phyloP scores from a whole-genome alignment of 2,329 filamentous ascomycete species.

The Drechmeria coniospora region DNA sequence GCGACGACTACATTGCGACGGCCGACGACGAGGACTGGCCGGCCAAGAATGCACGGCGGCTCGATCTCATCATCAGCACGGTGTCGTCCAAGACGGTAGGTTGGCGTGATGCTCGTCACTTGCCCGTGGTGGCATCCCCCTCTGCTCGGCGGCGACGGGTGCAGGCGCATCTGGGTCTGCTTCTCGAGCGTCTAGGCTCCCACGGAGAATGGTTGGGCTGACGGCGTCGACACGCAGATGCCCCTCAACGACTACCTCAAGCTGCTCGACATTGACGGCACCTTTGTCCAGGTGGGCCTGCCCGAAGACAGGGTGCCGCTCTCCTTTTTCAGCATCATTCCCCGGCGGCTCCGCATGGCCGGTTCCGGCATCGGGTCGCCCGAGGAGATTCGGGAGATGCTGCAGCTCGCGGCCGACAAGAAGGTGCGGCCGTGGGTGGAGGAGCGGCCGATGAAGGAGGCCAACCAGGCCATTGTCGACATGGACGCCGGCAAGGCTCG shows the following conservation, averaged over 20 bases:
- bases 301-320: conserved; percentile 9
- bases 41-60: conserved; percentile 29
- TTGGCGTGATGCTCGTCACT: not conserved
- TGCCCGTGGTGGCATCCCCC: not conserved
- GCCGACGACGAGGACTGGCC: conserved; percentile 38
- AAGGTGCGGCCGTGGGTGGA: conserved; percentile 41
- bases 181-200: too few relatives aligned
- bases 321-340: conserved; percentile 31
- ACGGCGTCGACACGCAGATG: conserved; percentile 22
- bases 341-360: conserved; percentile 33
- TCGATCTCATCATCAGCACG: conserved; percentile 46
- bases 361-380: conserved; percentile 33
- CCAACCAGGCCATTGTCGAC: conserved; percentile 40
- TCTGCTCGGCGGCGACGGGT: not conserved
- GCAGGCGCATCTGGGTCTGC: too few relatives aligned
- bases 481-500: conserved; percentile 37
- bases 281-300: conserved; percentile 47
- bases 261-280: conserved; percentile 42
- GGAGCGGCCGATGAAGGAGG: conserved; percentile 36
- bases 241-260: conserved; percentile 44
- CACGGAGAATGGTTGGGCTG: not conserved
- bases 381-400: conserved; percentile 43
- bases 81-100: conserved; percentile 25
- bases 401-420: conserved; percentile 39
- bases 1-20: conserved; percentile 30